Percentiles rank a stretch among this genome's conserved stretches.
Evolutionary conservation across 2,329 filamentous ascomycete genomes (phyloP).

Genomic region (Metarhizium album): DNA sequence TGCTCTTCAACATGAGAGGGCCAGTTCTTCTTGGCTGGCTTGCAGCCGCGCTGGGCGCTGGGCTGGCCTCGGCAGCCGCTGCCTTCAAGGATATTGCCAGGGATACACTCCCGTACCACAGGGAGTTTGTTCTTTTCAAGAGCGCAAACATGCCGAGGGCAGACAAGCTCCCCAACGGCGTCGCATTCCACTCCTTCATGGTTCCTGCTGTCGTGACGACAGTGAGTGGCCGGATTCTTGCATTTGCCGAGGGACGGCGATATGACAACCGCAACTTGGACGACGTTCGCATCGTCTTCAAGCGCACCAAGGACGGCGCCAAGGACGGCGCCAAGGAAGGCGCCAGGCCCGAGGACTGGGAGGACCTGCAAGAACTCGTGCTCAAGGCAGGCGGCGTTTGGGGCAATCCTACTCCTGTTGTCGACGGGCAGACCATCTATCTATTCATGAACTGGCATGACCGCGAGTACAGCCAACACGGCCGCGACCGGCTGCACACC

Average conservation of each 20-base stretch:
- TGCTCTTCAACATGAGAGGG: background rate
- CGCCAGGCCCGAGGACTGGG: conserved; percentile 14
- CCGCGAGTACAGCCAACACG: conserved; percentile 16
- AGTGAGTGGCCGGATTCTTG: conserved; percentile 15
- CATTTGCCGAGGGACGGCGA: conserved; percentile 17
- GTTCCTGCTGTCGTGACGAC: conserved; percentile 17
- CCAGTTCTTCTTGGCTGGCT: background rate
- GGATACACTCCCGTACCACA: conserved; percentile 7
- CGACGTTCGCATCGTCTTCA: conserved; percentile 20
- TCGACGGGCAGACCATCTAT: conserved; percentile 20
- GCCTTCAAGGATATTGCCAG: background rate
- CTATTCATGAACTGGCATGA: conserved; percentile 20
- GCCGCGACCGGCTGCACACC: conserved; percentile 12
- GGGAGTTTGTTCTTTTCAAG: conserved; percentile 16
- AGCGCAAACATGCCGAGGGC: conserved; percentile 17
- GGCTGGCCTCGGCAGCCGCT: background rate
- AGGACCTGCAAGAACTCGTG: conserved; percentile 14
- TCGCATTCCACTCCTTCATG: conserved; percentile 20
- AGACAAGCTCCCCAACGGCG: conserved; percentile 16
- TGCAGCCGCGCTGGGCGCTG: background rate
- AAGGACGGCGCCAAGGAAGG: conserved; percentile 14
- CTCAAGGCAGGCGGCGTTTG: conserved; percentile 15
- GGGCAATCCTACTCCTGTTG: conserved; percentile 20
- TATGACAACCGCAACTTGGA: conserved; percentile 17
- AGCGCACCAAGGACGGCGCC: conserved; percentile 15